phyloP scores from a whole-genome alignment of 306 rosid species.

The Cicer arietinum region DNA sequence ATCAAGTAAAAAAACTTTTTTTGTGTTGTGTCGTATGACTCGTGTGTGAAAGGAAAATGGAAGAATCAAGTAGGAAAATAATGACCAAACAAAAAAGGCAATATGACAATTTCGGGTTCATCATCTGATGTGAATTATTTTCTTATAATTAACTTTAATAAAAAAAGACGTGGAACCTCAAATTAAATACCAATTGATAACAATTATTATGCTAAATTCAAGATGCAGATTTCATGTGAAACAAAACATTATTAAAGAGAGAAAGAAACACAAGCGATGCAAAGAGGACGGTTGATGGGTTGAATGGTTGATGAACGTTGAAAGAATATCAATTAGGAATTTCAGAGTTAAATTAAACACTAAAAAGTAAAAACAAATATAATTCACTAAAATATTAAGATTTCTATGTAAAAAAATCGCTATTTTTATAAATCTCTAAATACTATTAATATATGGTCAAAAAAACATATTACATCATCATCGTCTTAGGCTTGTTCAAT shows the following conservation, averaged over 20 bases:
- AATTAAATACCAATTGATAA: constrained; percentile 26
- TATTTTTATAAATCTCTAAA: not conserved
- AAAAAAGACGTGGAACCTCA: constrained; percentile 36
- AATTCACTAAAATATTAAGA: too few species aligned
- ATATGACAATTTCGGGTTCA: constrained; percentile 27
- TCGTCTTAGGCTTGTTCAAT: constrained; percentile 25
- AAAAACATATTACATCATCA: not conserved
- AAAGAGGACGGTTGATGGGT: too few species aligned
- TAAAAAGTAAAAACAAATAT: too few species aligned
- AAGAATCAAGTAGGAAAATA: constrained; percentile 11
- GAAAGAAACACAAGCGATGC: too few species aligned
- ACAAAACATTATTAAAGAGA: not conserved
- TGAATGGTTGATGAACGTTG: too few species aligned
- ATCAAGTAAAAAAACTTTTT: not conserved
- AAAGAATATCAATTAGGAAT: too few species aligned
- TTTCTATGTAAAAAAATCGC: too few species aligned
- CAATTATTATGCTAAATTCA: constrained; percentile 8
- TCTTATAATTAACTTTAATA: constrained; percentile 8
- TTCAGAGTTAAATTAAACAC: too few species aligned
- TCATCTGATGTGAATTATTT: constrained; percentile 25
- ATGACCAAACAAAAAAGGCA: constrained; percentile 15
- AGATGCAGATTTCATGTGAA: constrained; percentile 9
- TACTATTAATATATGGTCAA: not conserved
- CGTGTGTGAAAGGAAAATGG: constrained; percentile 28
- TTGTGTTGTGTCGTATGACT: not conserved